Evolutionary conservation across 306 rosid species (phyloP).

Genomic region (Cercis canadensis): DNA sequence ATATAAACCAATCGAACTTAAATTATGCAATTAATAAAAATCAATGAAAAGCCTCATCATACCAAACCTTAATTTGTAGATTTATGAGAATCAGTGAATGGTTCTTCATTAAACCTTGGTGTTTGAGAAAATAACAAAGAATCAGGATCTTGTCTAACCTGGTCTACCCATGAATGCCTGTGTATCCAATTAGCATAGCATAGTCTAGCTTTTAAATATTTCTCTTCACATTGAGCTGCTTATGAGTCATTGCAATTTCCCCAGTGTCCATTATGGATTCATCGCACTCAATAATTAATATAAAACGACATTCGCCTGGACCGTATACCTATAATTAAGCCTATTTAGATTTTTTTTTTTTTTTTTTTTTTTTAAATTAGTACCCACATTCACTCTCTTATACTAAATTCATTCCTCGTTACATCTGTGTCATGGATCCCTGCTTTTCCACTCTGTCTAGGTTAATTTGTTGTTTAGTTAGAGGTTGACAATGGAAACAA

Average conservation of each 20-base stretch:
- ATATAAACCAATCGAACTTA: neutral
- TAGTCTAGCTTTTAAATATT: neutral
- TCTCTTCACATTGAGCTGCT: neutral
- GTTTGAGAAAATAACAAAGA: neutral
- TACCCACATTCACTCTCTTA: too few species aligned
- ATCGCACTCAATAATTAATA: neutral
- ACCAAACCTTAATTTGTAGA: neutral
- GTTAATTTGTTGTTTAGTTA: too few species aligned
- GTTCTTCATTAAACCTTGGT: neutral
- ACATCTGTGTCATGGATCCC: too few species aligned
- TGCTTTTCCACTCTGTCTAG: neutral
- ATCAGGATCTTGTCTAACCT: constrained; percentile 20
- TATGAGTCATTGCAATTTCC: neutral
- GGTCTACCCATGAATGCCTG: neutral
- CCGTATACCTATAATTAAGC: constrained; percentile 15
- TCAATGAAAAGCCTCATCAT: neutral
- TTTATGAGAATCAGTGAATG: neutral
- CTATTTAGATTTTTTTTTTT: neutral
- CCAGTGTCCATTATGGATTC: neutral
- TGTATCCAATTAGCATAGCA: neutral
- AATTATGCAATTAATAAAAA: too few species aligned
- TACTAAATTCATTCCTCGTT: too few species aligned
- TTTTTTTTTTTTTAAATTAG: too few species aligned
- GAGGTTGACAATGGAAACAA: too few species aligned
- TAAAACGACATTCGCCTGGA: neutral